These are phyloP conservation scores for Suillus luteus DNA, from an alignment of 768 basidiomycete genomes.

Conservation along the genomic window DNA sequence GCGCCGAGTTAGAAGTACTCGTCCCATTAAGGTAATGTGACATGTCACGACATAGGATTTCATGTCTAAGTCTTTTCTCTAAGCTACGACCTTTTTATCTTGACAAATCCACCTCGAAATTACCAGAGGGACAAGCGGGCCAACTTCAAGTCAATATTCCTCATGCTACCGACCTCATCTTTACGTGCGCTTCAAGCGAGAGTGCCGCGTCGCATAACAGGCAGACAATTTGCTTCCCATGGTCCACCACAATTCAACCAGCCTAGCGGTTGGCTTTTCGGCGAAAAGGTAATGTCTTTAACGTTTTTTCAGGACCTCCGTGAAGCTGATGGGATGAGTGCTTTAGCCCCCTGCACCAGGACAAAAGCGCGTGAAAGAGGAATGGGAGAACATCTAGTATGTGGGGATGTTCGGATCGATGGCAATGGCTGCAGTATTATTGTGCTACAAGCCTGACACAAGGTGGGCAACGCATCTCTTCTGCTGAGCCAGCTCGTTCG, in stretches of 20 bases:
- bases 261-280: slow-evolving; percentile 84
- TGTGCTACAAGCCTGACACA: slow-evolving; percentile 93
- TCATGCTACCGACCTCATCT: slow-evolving; percentile 51
- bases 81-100: slow-evolving; percentile 19
- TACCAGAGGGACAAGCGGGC: background rate
- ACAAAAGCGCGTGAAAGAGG: slow-evolving; percentile 83
- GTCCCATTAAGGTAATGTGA: too few species aligned
- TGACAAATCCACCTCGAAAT: slow-evolving; percentile 13
- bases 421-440: slow-evolving; percentile 68
- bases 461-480: slow-evolving; percentile 53
- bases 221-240: slow-evolving; percentile 65
- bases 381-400: slow-evolving; percentile 92
- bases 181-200: slow-evolving; percentile 38
- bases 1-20: too few species aligned
- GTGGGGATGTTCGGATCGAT: slow-evolving; percentile 90
- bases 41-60: too few species aligned
- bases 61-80: too few species aligned
- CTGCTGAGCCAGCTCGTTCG: slow-evolving; percentile 10
- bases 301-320: slow-evolving; percentile 1
- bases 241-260: slow-evolving; percentile 86
- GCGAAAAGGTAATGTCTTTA: slow-evolving; percentile 70
- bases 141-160: slow-evolving; percentile 5
- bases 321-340: slow-evolving; percentile 8
- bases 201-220: slow-evolving; percentile 25
- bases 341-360: slow-evolving; percentile 73